phyloP scores from a whole-genome alignment of 2,329 filamentous ascomycete species.

The Alternaria arborescens region DNA sequence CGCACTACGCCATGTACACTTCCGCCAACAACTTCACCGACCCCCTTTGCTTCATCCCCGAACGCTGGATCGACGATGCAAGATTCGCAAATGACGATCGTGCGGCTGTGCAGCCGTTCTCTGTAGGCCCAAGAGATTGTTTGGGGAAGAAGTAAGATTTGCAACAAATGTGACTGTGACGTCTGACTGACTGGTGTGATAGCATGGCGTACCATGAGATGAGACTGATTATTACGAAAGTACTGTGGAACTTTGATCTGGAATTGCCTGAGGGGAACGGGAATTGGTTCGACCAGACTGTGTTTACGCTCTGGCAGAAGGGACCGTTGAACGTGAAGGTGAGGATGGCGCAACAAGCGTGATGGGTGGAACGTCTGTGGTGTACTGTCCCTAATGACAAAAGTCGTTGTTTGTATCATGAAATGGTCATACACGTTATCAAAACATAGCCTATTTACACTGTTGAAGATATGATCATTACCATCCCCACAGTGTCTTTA shows the following conservation, averaged over 20 bases:
- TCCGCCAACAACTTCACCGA: background rate
- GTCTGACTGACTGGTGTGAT: no score
- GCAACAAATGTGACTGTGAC: no score
- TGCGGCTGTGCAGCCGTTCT: background rate
- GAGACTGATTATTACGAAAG: background rate
- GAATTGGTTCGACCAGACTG: constrained; percentile 31
- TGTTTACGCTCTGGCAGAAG: constrained; percentile 46
- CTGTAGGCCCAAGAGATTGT: background rate
- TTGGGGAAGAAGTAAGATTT: background rate
- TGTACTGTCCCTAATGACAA: background rate
- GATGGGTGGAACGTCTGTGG: background rate
- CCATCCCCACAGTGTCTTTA: constrained; percentile 51
- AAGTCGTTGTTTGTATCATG: background rate
- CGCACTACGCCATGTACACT: background rate
- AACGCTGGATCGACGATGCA: background rate
- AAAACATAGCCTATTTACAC: constrained; percentile 4
- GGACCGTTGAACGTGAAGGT: background rate
- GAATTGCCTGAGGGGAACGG: constrained; percentile 13
- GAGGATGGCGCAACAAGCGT: background rate
- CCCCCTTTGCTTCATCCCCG: background rate
- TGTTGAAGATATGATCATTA: constrained; percentile 26
- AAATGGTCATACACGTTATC: constrained; percentile 16
- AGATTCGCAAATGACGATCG: background rate
- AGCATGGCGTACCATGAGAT: background rate
- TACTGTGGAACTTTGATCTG: background rate